Evolutionary conservation across 1,284 basidiomycete species (phyloP).

Genomic region (Ceratobasidium sp.): DNA sequence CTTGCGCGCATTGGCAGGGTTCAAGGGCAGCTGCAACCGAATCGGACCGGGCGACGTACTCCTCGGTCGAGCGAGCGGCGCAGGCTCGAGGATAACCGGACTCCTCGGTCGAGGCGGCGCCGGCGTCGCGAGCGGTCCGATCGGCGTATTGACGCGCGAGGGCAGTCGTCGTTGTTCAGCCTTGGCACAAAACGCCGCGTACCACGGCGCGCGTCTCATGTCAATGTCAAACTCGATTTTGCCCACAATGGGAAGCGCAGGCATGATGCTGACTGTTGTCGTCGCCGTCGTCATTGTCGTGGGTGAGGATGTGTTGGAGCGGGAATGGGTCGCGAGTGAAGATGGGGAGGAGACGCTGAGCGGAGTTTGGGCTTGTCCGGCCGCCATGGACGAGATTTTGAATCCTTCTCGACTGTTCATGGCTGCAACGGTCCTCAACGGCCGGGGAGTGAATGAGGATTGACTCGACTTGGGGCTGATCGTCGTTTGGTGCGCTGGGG

Average conservation of each 20-base stretch:
- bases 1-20: constrained; percentile 10
- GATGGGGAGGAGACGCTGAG: constrained; percentile 57
- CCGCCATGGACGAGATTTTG: neutral
- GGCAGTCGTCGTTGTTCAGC: constrained; percentile 18
- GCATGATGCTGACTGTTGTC: constrained; percentile 68
- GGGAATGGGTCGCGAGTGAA: constrained; percentile 65
- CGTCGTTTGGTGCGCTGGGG: constrained; percentile 18
- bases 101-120: neutral
- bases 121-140: constrained; percentile 22
- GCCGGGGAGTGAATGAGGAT: constrained; percentile 18
- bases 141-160: constrained; percentile 16
- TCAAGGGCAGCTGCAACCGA: constrained; percentile 23
- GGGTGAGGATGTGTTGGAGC: constrained; percentile 45
- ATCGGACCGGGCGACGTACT: constrained; percentile 23
- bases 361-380: constrained; percentile 3
- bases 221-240: constrained; percentile 91
- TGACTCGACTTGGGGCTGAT: constrained; percentile 24
- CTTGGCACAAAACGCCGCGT: constrained; percentile 56
- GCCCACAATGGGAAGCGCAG: constrained; percentile 77
- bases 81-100: constrained; percentile 6
- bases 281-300: constrained; percentile 55
- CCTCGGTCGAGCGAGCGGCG: constrained; percentile 8
- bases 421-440: constrained; percentile 14
- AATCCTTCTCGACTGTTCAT: constrained; percentile 28
- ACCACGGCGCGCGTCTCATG: constrained; percentile 76